These are phyloP conservation scores for Backusella liffmaniae DNA, from an alignment of 192 early-diverging fungal species.

Conservation along the genomic window DNA sequence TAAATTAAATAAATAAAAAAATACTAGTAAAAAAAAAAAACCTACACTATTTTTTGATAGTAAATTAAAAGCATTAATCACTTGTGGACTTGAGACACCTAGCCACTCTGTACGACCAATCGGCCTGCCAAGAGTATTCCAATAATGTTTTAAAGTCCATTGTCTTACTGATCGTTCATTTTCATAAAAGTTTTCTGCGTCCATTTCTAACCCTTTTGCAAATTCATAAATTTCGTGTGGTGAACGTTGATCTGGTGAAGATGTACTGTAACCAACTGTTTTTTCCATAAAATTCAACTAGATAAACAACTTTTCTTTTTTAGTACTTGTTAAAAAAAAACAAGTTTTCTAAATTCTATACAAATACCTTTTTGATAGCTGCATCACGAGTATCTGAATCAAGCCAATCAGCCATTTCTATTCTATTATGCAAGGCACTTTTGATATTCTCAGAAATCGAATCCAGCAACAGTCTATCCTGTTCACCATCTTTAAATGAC, in stretches of 20 bases:
- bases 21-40: background rate
- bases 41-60: constrained; percentile 13
- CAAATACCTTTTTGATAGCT: constrained; percentile 38
- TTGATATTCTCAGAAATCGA: constrained; percentile 40
- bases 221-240: background rate
- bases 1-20: background rate
- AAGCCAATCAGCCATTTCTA: constrained; percentile 44
- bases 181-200: constrained; percentile 53
- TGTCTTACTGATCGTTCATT: constrained; percentile 52
- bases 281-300: constrained; percentile 9
- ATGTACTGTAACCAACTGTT: constrained; percentile 52
- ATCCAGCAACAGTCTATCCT: constrained; percentile 39
- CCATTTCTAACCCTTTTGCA: background rate
- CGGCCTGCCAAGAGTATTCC: constrained; percentile 32
- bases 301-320: background rate
- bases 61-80: constrained; percentile 17
- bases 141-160: constrained; percentile 36
- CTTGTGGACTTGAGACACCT: background rate
- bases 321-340: background rate
- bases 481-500: constrained; percentile 40
- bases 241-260: constrained; percentile 47
- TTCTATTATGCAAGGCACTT: constrained; percentile 25
- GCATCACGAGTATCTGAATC: constrained; percentile 39
- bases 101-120: constrained; percentile 1
- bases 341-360: too few species aligned